Evolutionary conservation across 2,329 filamentous ascomycete species (phyloP), one percentile per base, ranked within the genome.

Genomic region (Myriosclerotinia duriaeana): DNA sequence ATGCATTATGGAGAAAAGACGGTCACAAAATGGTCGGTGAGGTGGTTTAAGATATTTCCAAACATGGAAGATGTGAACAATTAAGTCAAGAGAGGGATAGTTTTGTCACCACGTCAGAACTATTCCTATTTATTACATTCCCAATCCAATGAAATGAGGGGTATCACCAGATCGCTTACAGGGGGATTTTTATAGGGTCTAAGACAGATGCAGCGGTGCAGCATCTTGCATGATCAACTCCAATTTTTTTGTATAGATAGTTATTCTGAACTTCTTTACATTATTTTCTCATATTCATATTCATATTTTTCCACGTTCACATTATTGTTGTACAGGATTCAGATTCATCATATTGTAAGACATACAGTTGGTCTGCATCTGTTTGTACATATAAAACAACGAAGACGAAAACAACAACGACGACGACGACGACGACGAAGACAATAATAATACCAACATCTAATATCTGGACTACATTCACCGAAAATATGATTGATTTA

Each of bases 181-280:
- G 55, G 40, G 55, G 40, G 26, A 34, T 59, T n/a, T 26, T 12
- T 34, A 46, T 34, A 36, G 30, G 26, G 42, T 48, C 56, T 36
- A 36, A 59, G 56, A 59, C 56, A 59, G 42, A 59, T 59, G 30
- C 26, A 48, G 56, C 26, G 48, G 30, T 20, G 15, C 15, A 34
- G 42, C 26, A 59, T 59, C 56, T 46, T 59, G 56, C 56, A 59
- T 59, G 26, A 59, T 59, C 56, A 59, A 42, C 9, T 58, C 40
- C 54, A 34, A 30, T 44, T 44, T 58, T 56, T 30, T 30, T 53
- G 22, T 26, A 30, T n/a, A 44, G 22, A 58, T 26, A 46, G 40
- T 46, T 34, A 59, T 59, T 46, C 26, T 46, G n/a, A 46, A 46
- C 55, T 46, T 34, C 22, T 46, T 59, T 34, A 59, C 26, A 46